A percentile compares a stretch with the other conserved stretches of the same genome.
phyloP scores from a whole-genome alignment of 2,329 filamentous ascomycete species.

The Dactylellina sp. region DNA sequence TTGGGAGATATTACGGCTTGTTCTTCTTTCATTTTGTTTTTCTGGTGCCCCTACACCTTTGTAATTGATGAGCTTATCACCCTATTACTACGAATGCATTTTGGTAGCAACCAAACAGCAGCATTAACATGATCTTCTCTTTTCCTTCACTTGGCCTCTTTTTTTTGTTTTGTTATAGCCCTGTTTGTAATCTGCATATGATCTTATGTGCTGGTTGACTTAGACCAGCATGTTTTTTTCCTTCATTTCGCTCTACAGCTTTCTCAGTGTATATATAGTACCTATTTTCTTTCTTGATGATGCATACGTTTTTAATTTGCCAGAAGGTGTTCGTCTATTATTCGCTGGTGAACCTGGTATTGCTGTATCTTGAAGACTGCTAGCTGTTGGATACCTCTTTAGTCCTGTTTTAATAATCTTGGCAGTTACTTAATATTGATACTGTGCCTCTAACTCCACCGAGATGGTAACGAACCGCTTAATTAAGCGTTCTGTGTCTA shows the following conservation, averaged over 20 bases:
- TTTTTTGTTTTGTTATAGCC: background rate
- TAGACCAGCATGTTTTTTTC: background rate
- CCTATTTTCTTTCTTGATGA: background rate
- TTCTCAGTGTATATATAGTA: constrained; percentile 1
- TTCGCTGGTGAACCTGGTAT: no score
- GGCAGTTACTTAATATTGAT: no score
- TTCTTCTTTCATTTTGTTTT: constrained; percentile 3
- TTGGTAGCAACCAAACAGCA: constrained; percentile 3
- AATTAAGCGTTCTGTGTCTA: no score
- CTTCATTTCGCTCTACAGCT: background rate
- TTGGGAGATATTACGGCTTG: constrained; percentile 13
- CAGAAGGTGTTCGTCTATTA: no score
- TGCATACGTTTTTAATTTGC: no score
- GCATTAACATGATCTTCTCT: background rate
- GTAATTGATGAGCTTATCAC: constrained; percentile 18
- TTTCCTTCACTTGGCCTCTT: background rate
- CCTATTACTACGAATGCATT: constrained; percentile 9
- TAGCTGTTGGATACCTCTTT: no score
- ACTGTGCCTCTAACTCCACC: no score
- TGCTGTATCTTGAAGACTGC: no score
- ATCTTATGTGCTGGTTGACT: constrained; percentile 1
- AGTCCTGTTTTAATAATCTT: no score
- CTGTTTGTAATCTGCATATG: constrained; percentile 25
- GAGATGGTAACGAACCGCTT: no score
- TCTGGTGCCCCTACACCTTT: background rate